phyloP scores from a whole-genome alignment of 2,329 filamentous ascomycete species.

The Trichoderma gracile region DNA sequence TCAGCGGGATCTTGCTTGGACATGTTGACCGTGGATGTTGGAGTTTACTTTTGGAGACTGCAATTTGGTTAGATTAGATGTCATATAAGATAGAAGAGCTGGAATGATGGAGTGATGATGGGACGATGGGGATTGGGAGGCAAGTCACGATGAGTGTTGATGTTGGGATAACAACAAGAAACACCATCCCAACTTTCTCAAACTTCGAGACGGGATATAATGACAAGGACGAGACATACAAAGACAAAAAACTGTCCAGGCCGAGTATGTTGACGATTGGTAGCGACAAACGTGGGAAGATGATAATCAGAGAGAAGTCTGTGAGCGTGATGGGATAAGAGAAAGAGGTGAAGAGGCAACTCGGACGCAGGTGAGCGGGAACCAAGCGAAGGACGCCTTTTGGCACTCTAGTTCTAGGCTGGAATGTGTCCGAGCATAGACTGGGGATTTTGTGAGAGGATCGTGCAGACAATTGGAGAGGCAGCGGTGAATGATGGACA shows the following conservation, averaged over 20 bases:
- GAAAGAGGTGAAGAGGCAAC: neutral
- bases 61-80: neutral
- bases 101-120: neutral
- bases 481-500: conserved; percentile 8
- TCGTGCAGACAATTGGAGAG: no score
- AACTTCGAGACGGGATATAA: neutral
- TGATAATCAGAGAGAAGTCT: neutral
- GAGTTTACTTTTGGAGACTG: neutral
- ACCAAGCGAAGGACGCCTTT: neutral
- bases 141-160: neutral
- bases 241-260: neutral
- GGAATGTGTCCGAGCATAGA: neutral
- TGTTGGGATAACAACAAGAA: neutral
- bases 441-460: neutral
- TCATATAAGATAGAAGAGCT: neutral
- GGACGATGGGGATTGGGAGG: neutral
- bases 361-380: neutral
- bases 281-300: neutral
- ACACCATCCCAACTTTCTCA: neutral
- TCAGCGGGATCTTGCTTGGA: conserved; percentile 51
- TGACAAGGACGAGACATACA: neutral
- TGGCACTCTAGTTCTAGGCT: neutral
- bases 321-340: neutral
- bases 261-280: neutral
- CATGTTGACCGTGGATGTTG: conserved; percentile 43